phyloP scores from a whole-genome alignment of 768 basidiomycete genomes.

The Tulasnella sp. region DNA sequence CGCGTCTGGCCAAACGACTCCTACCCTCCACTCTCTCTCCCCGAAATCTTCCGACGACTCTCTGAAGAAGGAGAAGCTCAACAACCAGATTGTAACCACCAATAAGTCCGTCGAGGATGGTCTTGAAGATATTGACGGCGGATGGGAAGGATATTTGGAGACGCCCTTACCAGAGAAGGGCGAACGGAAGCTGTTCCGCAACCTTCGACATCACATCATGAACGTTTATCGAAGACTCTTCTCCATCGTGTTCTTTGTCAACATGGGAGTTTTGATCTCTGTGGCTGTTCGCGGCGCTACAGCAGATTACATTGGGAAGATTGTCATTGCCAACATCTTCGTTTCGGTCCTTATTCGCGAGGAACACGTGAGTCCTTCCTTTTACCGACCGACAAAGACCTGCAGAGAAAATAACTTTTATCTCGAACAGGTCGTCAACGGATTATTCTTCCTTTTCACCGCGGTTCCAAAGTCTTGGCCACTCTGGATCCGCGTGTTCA shows the following conservation, averaged over 20 bases:
- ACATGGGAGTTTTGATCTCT: constrained; percentile 38
- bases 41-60: background rate
- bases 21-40: background rate
- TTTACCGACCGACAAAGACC: background rate
- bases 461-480: constrained; percentile 1
- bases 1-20: constrained; percentile 1
- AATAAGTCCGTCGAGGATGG: constrained; percentile 4
- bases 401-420: background rate
- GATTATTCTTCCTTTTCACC: constrained; percentile 7
- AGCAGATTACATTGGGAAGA: constrained; percentile 7
- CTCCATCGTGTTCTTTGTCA: constrained; percentile 39
- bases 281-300: constrained; percentile 1
- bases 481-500: background rate
- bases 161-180: constrained; percentile 40
- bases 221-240: constrained; percentile 46
- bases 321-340: constrained; percentile 15
- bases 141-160: constrained; percentile 43
- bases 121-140: constrained; percentile 8
- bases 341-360: constrained; percentile 8
- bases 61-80: background rate
- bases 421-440: background rate
- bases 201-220: constrained; percentile 44
- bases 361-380: constrained; percentile 5
- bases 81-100: background rate
- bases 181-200: constrained; percentile 24